These are phyloP conservation scores for Dothideomycetidae sp. DNA, from an alignment of 2,329 filamentous ascomycete species.

Conservation along the genomic window DNA sequence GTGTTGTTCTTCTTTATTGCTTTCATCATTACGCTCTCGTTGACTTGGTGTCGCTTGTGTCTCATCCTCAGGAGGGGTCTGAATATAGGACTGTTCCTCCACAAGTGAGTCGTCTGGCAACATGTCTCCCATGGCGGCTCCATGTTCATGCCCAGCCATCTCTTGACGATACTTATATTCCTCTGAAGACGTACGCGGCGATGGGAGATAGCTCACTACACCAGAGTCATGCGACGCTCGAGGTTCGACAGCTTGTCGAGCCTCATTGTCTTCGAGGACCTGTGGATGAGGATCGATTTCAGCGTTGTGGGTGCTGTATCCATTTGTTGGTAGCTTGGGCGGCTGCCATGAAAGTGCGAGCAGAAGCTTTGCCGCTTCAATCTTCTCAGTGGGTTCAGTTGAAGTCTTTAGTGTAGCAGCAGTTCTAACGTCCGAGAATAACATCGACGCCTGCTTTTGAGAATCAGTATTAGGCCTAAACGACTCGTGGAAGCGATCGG, in stretches of 20 bases:
- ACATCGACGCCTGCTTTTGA: conserved; percentile 28
- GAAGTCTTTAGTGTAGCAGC: neutral
- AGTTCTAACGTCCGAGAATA: no score
- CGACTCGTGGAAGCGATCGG: conserved; percentile 12
- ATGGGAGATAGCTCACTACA: conserved; percentile 4
- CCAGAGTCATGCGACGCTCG: neutral
- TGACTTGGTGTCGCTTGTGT: neutral
- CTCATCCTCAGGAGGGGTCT: conserved; percentile 13
- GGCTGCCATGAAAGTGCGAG: conserved; percentile 26
- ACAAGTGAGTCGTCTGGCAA: neutral
- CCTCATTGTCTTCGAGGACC: conserved; percentile 4
- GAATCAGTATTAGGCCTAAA: no score
- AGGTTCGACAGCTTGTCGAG: neutral
- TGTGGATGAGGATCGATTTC: conserved; percentile 11
- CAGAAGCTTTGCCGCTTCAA: conserved; percentile 32
- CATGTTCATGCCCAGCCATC: neutral
- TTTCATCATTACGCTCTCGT: neutral
- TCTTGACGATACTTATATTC: conserved; percentile 3
- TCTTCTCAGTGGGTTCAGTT: neutral
- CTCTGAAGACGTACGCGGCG: conserved; percentile 3
- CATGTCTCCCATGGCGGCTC: neutral
- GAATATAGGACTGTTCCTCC: conserved; percentile 8
- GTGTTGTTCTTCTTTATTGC: neutral
- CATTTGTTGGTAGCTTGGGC: conserved; percentile 1
- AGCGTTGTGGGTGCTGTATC: conserved; percentile 1